Conservation (phyloP, 805 yeast species). For the Metschnikowia santaceciliae region DNA sequence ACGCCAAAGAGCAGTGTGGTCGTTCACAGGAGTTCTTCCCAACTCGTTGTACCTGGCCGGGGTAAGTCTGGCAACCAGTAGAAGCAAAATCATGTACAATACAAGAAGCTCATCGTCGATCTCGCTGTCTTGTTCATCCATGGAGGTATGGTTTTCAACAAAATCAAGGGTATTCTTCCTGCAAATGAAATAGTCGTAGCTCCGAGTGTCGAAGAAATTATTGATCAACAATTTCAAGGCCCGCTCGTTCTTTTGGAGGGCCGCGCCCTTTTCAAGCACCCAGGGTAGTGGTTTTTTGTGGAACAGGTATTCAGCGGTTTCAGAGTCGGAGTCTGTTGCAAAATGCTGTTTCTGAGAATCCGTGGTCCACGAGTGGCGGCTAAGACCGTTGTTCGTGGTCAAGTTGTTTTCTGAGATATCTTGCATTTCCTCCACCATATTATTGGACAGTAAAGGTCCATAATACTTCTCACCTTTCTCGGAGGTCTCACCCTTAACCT, state of each 20-base stretch:
- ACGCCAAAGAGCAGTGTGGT: slow-evolving; percentile 20
- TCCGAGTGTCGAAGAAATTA: slow-evolving; percentile 37
- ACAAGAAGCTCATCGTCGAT: slow-evolving; percentile 47
- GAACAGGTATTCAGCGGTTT: not conserved
- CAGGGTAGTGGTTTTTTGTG: slow-evolving; percentile 32
- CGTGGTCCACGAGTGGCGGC: slow-evolving; percentile 9
- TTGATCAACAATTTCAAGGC: slow-evolving; percentile 35
- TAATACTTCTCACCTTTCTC: slow-evolving; percentile 43
- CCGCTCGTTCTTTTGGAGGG: slow-evolving; percentile 24
- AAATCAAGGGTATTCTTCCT: slow-evolving; percentile 32
- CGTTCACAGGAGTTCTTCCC: slow-evolving; percentile 6
- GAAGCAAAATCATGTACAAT: slow-evolving; percentile 41
- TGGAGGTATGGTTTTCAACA: slow-evolving; percentile 30
- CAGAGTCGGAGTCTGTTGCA: slow-evolving; percentile 2
- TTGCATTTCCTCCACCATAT: slow-evolving; percentile 40
- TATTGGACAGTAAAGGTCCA: slow-evolving; percentile 49
- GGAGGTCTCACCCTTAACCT: slow-evolving; percentile 34
- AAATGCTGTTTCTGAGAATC: slow-evolving; percentile 4
- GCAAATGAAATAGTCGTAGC: slow-evolving; percentile 40
- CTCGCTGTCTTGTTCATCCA: slow-evolving; percentile 40
- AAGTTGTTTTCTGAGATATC: slow-evolving; percentile 4
- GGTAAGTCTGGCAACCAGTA: slow-evolving; percentile 35
- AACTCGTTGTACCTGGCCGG: slow-evolving; percentile 23
- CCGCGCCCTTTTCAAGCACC: slow-evolving; percentile 14
- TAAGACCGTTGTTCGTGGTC: slow-evolving; percentile 1